These are phyloP conservation scores for Alternaria sp. DNA, from an alignment of 2,329 filamentous ascomycete species.

Conservation along the genomic window DNA sequence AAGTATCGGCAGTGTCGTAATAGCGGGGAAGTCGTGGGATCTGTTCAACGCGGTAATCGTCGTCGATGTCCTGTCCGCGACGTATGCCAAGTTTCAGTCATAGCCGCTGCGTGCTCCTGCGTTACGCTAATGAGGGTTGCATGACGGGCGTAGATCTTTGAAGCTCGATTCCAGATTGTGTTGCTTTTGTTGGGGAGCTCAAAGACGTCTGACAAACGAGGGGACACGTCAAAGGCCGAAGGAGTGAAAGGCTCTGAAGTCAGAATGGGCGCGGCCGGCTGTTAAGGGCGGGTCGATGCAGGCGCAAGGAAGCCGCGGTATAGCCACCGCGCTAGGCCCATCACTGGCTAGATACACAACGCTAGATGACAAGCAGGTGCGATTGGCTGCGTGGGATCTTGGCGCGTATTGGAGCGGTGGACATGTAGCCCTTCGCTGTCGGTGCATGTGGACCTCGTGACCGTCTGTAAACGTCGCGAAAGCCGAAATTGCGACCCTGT, in stretches of 20 bases:
- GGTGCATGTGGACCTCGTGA: neutral
- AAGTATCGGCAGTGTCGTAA: constrained; percentile 3
- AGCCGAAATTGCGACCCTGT: constrained; percentile 1
- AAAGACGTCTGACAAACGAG: constrained; percentile 12
- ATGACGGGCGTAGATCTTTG: constrained; percentile 10
- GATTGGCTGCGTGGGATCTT: constrained; percentile 17
- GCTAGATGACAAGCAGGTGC: neutral
- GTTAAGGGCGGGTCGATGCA: constrained; percentile 20
- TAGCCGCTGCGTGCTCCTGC: constrained; percentile 18
- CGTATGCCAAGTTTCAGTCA: constrained; percentile 22
- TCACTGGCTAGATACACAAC: constrained; percentile 11
- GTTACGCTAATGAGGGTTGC: constrained; percentile 12
- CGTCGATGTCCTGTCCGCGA: constrained; percentile 21
- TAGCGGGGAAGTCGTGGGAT: constrained; percentile 7
- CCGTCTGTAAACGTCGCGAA: neutral
- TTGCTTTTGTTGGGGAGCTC: constrained; percentile 1
- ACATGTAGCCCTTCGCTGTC: constrained; percentile 13
- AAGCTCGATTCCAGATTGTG: neutral
- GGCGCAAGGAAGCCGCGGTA: constrained; percentile 21
- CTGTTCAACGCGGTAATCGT: constrained; percentile 22
- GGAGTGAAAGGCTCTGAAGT: constrained; percentile 13
- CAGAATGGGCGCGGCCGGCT: constrained; percentile 16
- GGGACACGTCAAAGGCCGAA: constrained; percentile 5
- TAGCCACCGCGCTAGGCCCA: constrained; percentile 18
- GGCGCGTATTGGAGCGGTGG: constrained; percentile 8